A percentile compares a stretch with the other conserved stretches of the same genome.
Conservation (phyloP, 164 flowering plant species). For the Cinnamomum micranthum region DNA sequence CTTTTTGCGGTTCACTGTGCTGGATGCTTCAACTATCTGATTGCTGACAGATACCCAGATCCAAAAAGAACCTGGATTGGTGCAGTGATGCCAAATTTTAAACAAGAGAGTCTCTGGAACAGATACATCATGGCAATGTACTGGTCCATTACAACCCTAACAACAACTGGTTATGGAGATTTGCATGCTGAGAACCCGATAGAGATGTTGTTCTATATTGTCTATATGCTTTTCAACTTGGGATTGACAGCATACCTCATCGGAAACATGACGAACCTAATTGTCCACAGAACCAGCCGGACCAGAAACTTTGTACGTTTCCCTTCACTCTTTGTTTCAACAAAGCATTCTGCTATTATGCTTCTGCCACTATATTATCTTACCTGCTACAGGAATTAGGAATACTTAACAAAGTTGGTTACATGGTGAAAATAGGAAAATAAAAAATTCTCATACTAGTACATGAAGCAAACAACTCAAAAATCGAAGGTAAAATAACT, state of each 20-base stretch:
- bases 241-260: conserved; percentile 91
- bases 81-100: conserved; percentile 80
- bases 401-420: too few species aligned
- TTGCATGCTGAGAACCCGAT: conserved; percentile 86
- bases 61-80: conserved; percentile 95
- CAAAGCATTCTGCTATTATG: not conserved
- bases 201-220: conserved; percentile 86
- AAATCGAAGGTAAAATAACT: too few species aligned
- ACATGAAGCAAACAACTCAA: too few species aligned
- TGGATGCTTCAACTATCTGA: conserved; percentile 86
- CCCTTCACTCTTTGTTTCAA: conserved; percentile 9
- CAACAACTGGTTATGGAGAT: conserved; percentile 96
- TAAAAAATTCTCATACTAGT: too few species aligned
- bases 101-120: conserved; percentile 63
- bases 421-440: not conserved
- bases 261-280: conserved; percentile 98
- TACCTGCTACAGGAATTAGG: conserved; percentile 4
- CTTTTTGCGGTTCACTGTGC: conserved; percentile 92
- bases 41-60: conserved; percentile 87
- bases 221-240: conserved; percentile 93
- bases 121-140: conserved; percentile 83
- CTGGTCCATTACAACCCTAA: conserved; percentile 94
- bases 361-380: not conserved
- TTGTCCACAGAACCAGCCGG: conserved; percentile 93
- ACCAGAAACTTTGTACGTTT: conserved; percentile 85